Evolutionary conservation across 2,329 filamentous ascomycete species (phyloP).

Genomic region (Aspergillus pseudotamarii): DNA sequence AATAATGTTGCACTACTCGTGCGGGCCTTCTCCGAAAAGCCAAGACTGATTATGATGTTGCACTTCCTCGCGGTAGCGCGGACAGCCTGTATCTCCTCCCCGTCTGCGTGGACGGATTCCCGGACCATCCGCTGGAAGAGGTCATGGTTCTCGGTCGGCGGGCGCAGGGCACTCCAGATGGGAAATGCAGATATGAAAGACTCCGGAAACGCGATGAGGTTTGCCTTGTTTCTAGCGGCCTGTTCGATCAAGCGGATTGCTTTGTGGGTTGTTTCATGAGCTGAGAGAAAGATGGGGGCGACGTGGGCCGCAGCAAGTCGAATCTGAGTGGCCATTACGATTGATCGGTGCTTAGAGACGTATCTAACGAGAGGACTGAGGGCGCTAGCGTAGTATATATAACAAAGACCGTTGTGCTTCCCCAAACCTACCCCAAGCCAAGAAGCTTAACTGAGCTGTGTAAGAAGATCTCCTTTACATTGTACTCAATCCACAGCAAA

Average conservation of each 20-base stretch:
- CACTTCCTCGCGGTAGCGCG: conserved; percentile 42
- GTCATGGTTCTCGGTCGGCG: conserved; percentile 55
- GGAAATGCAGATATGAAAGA: conserved; percentile 58
- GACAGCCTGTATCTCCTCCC: conserved; percentile 50
- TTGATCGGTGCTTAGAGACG: background rate
- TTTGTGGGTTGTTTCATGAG: conserved; percentile 51
- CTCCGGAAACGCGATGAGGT: conserved; percentile 59
- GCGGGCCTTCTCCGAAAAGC: conserved; percentile 53
- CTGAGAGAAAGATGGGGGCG: conserved; percentile 52
- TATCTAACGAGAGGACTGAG: background rate
- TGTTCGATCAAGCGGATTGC: conserved; percentile 49
- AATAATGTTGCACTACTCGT: conserved; percentile 52
- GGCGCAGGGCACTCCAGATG: conserved; percentile 51
- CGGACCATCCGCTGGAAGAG: conserved; percentile 52
- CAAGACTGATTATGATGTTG: conserved; percentile 50
- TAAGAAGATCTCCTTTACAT: no score
- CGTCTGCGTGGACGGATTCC: conserved; percentile 51
- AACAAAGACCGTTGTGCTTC: no score
- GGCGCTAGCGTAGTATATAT: no score
- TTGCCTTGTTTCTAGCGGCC: conserved; percentile 48
- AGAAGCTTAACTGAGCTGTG: no score
- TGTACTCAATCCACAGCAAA: no score
- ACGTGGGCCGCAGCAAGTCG: conserved; percentile 27
- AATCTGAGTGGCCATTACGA: background rate
- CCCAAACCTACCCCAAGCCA: no score